These are phyloP conservation scores for Heimioporus sp. DNA, from an alignment of 768 basidiomycete species.

Conservation along the genomic window DNA sequence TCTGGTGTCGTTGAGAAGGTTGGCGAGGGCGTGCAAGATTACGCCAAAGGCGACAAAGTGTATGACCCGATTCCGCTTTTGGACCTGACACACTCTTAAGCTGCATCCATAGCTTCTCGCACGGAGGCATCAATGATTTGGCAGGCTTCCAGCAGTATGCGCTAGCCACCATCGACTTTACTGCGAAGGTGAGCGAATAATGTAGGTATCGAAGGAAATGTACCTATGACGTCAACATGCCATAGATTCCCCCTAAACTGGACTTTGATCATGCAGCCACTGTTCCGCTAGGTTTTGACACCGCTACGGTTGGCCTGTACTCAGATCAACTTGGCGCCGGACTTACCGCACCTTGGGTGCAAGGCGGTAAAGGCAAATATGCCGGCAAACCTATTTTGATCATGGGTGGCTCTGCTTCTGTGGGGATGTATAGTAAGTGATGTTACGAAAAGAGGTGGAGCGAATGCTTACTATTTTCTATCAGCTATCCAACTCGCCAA, in stretches of 20 bases:
- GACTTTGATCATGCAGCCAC: constrained; percentile 46
- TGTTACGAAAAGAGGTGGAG: background rate
- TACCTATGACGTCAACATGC: constrained; percentile 2
- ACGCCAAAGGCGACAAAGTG: constrained; percentile 42
- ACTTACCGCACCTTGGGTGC: constrained; percentile 36
- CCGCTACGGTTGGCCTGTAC: constrained; percentile 48
- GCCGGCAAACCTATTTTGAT: constrained; percentile 42
- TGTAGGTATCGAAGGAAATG: too few species aligned
- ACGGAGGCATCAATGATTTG: constrained; percentile 30
- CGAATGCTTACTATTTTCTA: constrained; percentile 3
- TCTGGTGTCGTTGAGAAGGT: constrained; percentile 39
- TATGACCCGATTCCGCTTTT: constrained; percentile 18
- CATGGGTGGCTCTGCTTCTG: constrained; percentile 47
- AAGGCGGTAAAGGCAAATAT: constrained; percentile 36
- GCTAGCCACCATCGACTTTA: constrained; percentile 28
- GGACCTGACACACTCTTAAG: background rate
- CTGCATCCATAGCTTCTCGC: constrained; percentile 13
- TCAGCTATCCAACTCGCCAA: constrained; percentile 41
- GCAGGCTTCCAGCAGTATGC: constrained; percentile 42
- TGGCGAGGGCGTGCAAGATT: constrained; percentile 35
- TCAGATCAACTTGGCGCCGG: constrained; percentile 35
- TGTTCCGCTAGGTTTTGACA: constrained; percentile 46
- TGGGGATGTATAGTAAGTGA: constrained; percentile 45
- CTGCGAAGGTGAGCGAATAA: constrained; percentile 34
- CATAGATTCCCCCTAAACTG: constrained; percentile 43